These are phyloP conservation scores for Lenzites betulinus DNA, from an alignment of 768 basidiomycete species.

Conservation along the genomic window DNA sequence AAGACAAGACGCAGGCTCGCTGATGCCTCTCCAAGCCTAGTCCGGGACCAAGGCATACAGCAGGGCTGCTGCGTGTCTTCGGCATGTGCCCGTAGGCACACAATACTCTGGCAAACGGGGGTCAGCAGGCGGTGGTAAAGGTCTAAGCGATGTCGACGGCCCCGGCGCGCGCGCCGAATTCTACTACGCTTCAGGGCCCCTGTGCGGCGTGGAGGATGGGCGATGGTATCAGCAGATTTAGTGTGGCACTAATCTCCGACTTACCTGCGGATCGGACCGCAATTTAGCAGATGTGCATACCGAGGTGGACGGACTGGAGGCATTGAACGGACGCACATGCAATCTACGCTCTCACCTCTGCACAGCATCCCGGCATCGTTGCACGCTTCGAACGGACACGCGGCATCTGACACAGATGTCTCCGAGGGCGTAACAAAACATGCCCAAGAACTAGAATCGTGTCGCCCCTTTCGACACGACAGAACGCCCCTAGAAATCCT, in stretches of 20 bases:
- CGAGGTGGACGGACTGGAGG: neutral
- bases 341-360: neutral
- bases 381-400: no score
- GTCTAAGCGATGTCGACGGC: neutral
- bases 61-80: neutral
- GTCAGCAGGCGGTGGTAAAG: neutral
- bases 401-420: neutral
- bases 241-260: neutral
- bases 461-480: neutral
- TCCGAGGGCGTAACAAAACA: neutral
- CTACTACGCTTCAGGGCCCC: neutral
- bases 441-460: neutral
- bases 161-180: neutral
- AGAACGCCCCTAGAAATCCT: conserved; percentile 36
- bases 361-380: neutral
- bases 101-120: neutral
- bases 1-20: neutral
- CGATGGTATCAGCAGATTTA: neutral
- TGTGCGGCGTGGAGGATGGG: neutral
- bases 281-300: neutral
- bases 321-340: neutral
- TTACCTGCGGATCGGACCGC: neutral
- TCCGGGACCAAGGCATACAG: neutral
- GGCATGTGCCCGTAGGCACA: neutral
- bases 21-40: neutral